Percentiles rank a stretch among this genome's conserved stretches.
These are phyloP conservation scores for Tolypocladium cylindrosporum DNA, from an alignment of 2,329 filamentous ascomycete genomes.

Conservation along the genomic window DNA sequence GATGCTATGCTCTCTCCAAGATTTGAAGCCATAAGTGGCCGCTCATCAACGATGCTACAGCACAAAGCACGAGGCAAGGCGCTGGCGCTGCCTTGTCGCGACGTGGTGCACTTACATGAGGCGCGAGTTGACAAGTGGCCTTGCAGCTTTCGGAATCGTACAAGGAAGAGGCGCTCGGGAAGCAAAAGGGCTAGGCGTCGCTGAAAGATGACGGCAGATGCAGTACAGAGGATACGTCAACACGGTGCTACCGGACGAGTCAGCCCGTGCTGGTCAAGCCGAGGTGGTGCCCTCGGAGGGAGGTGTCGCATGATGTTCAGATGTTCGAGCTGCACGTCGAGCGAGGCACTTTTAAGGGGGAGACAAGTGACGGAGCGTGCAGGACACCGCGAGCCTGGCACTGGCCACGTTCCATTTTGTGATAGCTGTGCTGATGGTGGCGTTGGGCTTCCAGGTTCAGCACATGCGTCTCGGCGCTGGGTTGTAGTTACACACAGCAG, in stretches of 20 bases:
- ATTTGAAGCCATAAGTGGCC: neutral
- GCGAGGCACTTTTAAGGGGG: neutral
- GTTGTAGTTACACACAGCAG: neutral
- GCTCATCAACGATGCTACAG: neutral
- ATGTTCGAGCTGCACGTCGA: neutral
- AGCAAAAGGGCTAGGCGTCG: neutral
- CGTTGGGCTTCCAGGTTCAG: neutral
- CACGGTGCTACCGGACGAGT: neutral
- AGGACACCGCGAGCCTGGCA: neutral
- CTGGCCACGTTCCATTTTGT: neutral
- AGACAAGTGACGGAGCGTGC: neutral
- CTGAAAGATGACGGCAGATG: neutral
- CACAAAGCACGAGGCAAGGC: neutral
- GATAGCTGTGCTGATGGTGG: neutral
- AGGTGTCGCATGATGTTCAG: neutral
- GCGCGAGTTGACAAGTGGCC: neutral
- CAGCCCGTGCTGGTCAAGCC: neutral
- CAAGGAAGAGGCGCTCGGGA: neutral
- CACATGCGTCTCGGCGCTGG: neutral
- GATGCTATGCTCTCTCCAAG: neutral
- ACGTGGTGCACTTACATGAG: neutral
- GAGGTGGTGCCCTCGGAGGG: neutral
- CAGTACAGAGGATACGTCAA: neutral
- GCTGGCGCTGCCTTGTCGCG: neutral
- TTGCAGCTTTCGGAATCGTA: neutral